Base-by-base conservation (phyloP, 176 grass and related monocot species). In the Cenchrus fungigraminus region DNA sequence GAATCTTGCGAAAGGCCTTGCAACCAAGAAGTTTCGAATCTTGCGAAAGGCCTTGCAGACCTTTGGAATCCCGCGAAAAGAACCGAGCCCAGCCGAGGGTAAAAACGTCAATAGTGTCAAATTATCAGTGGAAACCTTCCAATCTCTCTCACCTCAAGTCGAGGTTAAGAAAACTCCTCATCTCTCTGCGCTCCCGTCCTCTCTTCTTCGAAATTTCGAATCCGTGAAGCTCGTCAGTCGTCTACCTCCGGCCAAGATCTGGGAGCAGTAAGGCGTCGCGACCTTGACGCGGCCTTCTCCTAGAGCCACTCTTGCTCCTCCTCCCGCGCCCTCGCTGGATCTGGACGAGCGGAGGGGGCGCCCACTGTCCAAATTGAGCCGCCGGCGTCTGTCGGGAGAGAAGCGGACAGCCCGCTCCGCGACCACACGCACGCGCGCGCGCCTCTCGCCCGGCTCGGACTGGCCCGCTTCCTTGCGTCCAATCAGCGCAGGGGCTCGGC, bases 171-270 rank as follows among this genome's bases (percentile, higher is more conserved):
- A 40, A 40, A 40, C 37, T 40, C 34, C 34, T 34, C 25, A 25
- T 25, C 34, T 19, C 17, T 34, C 17, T 50, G 47, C 17, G 0
- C 32, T 37, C 34, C 37, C 65, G 6, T 17, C 67, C 67, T 40
- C 10, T 46, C 66, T 1, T 70, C 42, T 45, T n/a, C 43, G 37
- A 40, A 40, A 40, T 40, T 71, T 22, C 19, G 68, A n/a, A 42
- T 71, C 68, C 68, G 59, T 61, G 59, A 10, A n/a, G 42, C 68
- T 46, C 42, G 8, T 12, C 68, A 19, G 37, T 46, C 42, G 3
- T 12, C 68, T n/a, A 46, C 68, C 68, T 70, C 68, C 37, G 42
- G 42, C 67, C 67, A 70, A 70, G n/a, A 71, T 71, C 44, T 49
- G 68, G 44, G 45, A 28, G 44, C 68, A 47, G 68, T 20, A 25